Conservation (phyloP, 345 rosid genomes). For the Euphorbia peplus region DNA sequence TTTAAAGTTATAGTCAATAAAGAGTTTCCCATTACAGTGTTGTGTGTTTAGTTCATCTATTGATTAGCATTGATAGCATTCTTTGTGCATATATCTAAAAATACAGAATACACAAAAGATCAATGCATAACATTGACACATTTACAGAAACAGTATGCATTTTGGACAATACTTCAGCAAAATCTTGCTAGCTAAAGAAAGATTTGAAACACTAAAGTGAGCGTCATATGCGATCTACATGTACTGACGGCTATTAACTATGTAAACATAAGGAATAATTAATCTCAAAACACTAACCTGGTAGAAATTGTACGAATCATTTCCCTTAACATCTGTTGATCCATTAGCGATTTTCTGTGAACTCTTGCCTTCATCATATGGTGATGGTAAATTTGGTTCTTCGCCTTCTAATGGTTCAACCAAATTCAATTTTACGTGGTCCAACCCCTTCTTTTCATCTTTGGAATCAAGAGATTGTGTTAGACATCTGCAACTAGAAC, state of each 20-base stretch:
- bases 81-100: not conserved
- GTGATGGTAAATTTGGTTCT: constrained; percentile 35
- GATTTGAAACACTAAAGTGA: not conserved
- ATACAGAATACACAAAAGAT: not conserved
- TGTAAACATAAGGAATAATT: not conserved
- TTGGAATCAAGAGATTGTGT: constrained; percentile 21
- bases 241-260: not conserved
- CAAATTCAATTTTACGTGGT: constrained; percentile 26
- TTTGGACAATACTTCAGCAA: not conserved
- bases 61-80: not conserved
- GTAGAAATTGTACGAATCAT: constrained; percentile 65
- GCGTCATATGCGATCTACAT: not conserved
- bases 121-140: constrained; percentile 7
- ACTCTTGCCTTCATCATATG: constrained; percentile 41
- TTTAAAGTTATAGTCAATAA: not conserved
- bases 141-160: not conserved
- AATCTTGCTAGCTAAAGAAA: constrained; percentile 3
- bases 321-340: constrained; percentile 45
- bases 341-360: constrained; percentile 31
- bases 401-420: constrained; percentile 35
- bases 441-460: constrained; percentile 26
- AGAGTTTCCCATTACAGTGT: not conserved
- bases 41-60: not conserved
- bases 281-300: constrained; percentile 52
- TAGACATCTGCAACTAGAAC: constrained; percentile 21